Evolutionary conservation across 2,329 filamentous ascomycete species (phyloP).

Genomic region (Ramularia endophylla): DNA sequence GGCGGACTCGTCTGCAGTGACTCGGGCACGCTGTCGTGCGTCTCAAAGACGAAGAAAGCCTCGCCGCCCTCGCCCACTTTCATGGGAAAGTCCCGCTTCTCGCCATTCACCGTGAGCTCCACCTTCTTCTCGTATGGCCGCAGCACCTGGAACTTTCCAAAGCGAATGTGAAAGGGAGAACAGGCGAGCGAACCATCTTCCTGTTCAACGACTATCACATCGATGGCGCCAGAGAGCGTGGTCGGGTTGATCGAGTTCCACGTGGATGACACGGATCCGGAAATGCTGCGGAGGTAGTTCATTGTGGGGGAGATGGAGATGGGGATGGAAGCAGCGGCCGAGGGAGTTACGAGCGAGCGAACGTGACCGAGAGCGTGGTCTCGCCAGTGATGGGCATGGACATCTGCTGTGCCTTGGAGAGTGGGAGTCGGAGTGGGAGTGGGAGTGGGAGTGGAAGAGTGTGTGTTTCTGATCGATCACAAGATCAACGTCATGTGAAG

Average conservation of each 20-base stretch:
- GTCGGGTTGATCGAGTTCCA: constrained; percentile 99
- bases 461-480: no score
- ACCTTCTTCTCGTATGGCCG: constrained; percentile 98
- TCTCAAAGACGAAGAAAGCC: constrained; percentile 98
- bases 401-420: no score
- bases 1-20: constrained; percentile 91
- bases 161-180: constrained; percentile 97
- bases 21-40: constrained; percentile 83
- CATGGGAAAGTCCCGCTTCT: constrained; percentile 92
- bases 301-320: constrained; percentile 45
- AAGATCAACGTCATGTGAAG: no score
- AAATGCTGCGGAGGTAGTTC: constrained; percentile 97
- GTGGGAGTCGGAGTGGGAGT: no score
- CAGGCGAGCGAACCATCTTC: constrained; percentile 83
- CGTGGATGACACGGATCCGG: constrained; percentile 92
- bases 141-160: constrained; percentile 95
- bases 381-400: no score
- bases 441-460: no score
- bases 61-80: constrained; percentile 96
- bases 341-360: no score
- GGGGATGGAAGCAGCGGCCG: no score
- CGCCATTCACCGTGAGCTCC: constrained; percentile 90
- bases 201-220: constrained; percentile 97
- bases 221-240: constrained; percentile 93
- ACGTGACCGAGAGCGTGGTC: background rate